These are phyloP conservation scores for Curvularia verruculosa DNA, from an alignment of 2,329 filamentous ascomycete species.

Conservation along the genomic window DNA sequence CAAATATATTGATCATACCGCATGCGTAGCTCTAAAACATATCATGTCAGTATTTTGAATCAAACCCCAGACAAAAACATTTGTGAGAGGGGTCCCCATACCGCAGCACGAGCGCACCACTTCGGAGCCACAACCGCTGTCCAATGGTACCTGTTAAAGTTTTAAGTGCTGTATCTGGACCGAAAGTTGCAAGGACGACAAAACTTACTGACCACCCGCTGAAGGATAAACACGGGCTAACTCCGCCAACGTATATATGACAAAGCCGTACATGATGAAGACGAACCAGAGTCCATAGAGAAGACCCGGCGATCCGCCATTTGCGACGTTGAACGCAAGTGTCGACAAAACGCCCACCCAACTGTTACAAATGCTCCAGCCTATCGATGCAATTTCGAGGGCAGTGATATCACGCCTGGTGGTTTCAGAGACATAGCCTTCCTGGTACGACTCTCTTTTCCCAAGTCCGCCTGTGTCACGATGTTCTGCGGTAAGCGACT, in stretches of 20 bases:
- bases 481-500: background rate
- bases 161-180: background rate
- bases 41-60: background rate
- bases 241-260: background rate
- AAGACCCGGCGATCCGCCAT: background rate
- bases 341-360: background rate
- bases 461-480: background rate
- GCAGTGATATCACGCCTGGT: background rate
- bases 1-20: conserved; percentile 3
- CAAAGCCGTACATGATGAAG: background rate
- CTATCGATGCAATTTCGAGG: background rate
- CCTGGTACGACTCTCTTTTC: background rate
- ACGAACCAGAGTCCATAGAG: background rate
- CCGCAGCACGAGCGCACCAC: background rate
- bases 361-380: conserved; percentile 1
- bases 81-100: background rate
- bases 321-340: background rate
- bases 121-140: conserved; percentile 1
- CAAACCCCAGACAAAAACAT: background rate
- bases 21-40: background rate
- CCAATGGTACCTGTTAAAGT: background rate
- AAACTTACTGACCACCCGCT: background rate
- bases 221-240: background rate
- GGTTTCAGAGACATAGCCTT: background rate
- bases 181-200: background rate